Evolutionary conservation across 176 grass and related monocot species (phyloP).

Genomic region (Oryza australiensis): DNA sequence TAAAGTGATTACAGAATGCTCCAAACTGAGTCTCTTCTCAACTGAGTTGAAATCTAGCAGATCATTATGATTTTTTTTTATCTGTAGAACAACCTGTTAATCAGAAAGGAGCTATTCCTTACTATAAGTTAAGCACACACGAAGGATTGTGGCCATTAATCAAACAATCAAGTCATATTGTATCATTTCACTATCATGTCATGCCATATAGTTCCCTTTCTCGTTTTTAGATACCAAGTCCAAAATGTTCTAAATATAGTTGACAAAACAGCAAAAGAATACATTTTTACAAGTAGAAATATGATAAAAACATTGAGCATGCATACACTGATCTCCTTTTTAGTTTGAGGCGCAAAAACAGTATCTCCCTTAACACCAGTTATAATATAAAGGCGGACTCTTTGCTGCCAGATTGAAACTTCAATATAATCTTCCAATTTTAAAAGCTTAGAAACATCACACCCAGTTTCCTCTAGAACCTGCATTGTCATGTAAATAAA

Average conservation of each 20-base stretch:
- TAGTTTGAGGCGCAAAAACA: conserved; percentile 86
- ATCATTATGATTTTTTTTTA: background rate
- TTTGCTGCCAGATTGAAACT: conserved; percentile 85
- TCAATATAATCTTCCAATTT: conserved; percentile 80
- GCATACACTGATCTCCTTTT: conserved; percentile 98
- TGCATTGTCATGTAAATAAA: conserved; percentile 32
- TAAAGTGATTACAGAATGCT: background rate
- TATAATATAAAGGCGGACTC: conserved; percentile 90
- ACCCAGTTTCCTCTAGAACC: conserved; percentile 97
- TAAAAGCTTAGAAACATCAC: conserved; percentile 79
- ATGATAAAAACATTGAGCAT: conserved; percentile 18
- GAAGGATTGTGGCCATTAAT: background rate
- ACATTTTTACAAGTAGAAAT: background rate
- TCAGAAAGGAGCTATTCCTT: conserved; percentile 13
- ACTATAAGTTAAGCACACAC: background rate
- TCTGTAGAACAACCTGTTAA: background rate
- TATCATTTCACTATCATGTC: conserved; percentile 1
- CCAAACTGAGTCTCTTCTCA: background rate
- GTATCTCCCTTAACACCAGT: conserved; percentile 75
- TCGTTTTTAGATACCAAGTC: background rate
- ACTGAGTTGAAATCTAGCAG: background rate
- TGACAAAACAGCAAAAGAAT: background rate
- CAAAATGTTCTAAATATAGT: background rate
- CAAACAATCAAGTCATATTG: conserved; percentile 17
- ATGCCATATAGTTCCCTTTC: conserved; percentile 10